Evolutionary conservation across 495 filamentous ascomycete genomes (phyloP).

Genomic region (Hypoxylon lienhwacheense): DNA sequence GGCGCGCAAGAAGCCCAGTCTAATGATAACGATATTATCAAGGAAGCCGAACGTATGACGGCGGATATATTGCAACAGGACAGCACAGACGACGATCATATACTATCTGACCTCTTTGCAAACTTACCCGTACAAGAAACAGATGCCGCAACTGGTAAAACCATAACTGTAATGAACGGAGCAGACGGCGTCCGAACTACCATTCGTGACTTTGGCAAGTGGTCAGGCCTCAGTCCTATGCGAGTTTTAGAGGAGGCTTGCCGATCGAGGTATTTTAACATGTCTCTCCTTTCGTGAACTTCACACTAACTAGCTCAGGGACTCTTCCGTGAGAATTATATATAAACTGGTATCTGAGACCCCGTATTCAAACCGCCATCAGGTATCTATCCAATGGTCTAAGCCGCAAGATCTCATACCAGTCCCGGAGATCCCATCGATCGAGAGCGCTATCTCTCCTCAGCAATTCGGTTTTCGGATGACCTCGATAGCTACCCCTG

Average conservation of each 20-base stretch:
- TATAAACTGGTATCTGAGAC: slow-evolving; percentile 70
- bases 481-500: slow-evolving; percentile 72
- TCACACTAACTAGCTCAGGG: slow-evolving; percentile 50
- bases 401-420: slow-evolving; percentile 66
- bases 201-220: slow-evolving; percentile 83
- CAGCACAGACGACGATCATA: slow-evolving; percentile 56
- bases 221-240: slow-evolving; percentile 68
- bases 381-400: slow-evolving; percentile 77
- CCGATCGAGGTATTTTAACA: slow-evolving; percentile 66
- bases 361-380: slow-evolving; percentile 71
- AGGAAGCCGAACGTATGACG: slow-evolving; percentile 55
- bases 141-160: slow-evolving; percentile 54
- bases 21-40: slow-evolving; percentile 51
- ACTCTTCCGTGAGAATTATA: slow-evolving; percentile 63
- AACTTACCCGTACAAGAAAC: slow-evolving; percentile 68
- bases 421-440: slow-evolving; percentile 40
- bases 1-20: slow-evolving; percentile 33
- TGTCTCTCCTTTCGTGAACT: background rate
- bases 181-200: slow-evolving; percentile 55
- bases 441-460: slow-evolving; percentile 49
- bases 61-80: slow-evolving; percentile 53
- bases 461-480: slow-evolving; percentile 64
- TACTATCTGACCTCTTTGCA: slow-evolving; percentile 62
- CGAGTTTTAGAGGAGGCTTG: slow-evolving; percentile 84
- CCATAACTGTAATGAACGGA: slow-evolving; percentile 53